Evolutionary conservation across 208 protist species (phyloP).

Genomic region (Phytomonas sp.): DNA sequence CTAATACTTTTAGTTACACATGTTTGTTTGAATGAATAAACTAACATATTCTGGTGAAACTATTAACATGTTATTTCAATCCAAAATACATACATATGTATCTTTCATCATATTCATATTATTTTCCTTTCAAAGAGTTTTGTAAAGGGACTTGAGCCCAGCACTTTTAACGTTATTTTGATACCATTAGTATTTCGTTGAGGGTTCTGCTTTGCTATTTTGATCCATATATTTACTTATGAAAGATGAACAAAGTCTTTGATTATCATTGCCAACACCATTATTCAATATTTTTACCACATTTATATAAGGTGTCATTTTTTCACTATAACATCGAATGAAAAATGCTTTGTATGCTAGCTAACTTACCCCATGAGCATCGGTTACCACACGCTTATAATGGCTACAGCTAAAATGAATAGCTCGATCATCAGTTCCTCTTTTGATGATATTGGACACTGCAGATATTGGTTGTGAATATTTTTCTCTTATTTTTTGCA

Average conservation of each 20-base stretch:
- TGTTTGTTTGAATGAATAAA: not conserved
- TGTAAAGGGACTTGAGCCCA: not conserved
- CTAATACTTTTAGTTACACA: not conserved
- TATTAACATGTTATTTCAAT: not conserved
- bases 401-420: not conserved
- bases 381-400: not conserved
- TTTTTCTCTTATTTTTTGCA: not conserved
- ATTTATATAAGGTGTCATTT: not conserved
- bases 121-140: not conserved
- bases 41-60: not conserved
- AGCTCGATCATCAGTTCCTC: not conserved
- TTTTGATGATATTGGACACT: not conserved
- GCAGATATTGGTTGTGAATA: not conserved
- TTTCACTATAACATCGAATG: not conserved
- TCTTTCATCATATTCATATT: not conserved
- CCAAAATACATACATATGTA: not conserved
- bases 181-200: not conserved
- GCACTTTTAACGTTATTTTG: not conserved
- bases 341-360: not conserved
- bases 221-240: not conserved
- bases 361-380: not conserved
- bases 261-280: not conserved
- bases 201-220: not conserved
- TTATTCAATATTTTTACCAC: not conserved
- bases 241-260: not conserved